Evolutionary conservation across 257 asterid species (phyloP), one percentile per base, ranked within the genome.

Genomic region (Solanum sparsipilum): DNA sequence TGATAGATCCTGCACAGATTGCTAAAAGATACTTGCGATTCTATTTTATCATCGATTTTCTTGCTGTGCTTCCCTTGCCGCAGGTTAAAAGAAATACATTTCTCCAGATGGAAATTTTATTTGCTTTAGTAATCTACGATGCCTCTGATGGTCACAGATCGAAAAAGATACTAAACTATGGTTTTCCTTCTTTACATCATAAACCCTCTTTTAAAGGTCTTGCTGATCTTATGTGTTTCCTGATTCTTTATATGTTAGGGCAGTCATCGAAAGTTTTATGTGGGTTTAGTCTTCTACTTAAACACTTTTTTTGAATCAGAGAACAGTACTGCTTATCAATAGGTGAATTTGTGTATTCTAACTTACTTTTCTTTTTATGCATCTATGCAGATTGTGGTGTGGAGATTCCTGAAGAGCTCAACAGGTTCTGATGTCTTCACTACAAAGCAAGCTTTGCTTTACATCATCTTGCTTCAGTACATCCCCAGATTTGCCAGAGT

Each of bases 21-120:
- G 99, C 99, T 46, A 96, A 97, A 90, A 92, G 99, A 91, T 97
- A 97, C 94, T 82, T 97, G 97, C 92, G 94, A 91, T 92, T 87
- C 93, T 91, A 97, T 73, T 97, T 97, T 84, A 93, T 97, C 89
- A 90, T 97, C 71, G 99, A 97, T 93, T 93, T 97, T 91, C 98
- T 97, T 83, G 92, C 99, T 0, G 95, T 96, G 89, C 96, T 97
- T 88, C 99, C 99, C 60, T 93, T 97, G 85, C 99, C 99, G 82
- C 99, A 97, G 99, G 99, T 97, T 83, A 88, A 91, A 83, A 44
- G 87, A 84, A 88, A 73, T 34, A 48, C 87, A 34, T 56, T 18
- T 78, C 74, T 16, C 13, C 21, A 3, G 25, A 41, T 41, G 84
- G n/a, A n/a, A 78, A 41, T 78, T 44, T 78, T 78, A 78, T 78